Base-by-base conservation (phyloP, 371 early-diverging fungal species). In the Apophysomyces elegans region DNA sequence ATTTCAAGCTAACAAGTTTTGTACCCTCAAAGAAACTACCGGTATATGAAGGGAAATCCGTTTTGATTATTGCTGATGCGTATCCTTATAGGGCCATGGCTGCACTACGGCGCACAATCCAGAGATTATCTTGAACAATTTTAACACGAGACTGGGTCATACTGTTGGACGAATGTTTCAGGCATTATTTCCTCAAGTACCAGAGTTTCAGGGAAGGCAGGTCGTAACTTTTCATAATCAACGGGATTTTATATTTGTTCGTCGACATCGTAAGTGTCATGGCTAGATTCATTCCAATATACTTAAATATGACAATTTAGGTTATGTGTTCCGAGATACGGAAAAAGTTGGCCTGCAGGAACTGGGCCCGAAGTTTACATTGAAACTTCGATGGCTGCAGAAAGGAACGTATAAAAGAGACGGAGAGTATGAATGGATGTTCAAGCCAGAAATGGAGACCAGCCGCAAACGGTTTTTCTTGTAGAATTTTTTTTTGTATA, bases 161-260 rank as follows among this genome's bases (percentile, higher is more conserved):
- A 93, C 95, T 4, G 84, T 99, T 50, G 99, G 99, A 21, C 87
- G 99, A 43, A 93, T 96, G 93, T 94, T 99, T 82, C 95, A 96
- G 54, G 79, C 96, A 6, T 78, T 99, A 60, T 96, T 99, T 74
- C 99, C 99, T 11, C 96, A 96, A 64, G 91, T 95, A 3, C 99
- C 99, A 14, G 93, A 97, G 74, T 96, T 98, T 71, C 85, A 94
- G 72, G 98, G 97, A 7, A 86, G 99, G 58, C 99, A 99, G 73
- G 98, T 92, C 9, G 95, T 90, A 5, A 99, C 99, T 5, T 94
- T 99, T 81, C 99, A 99, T 74, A 99, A 99, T 72, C 98, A 99
- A 77, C 94, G 99, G 50, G 99, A 99, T 78, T 99, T 98, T 72
- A 96, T 99, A 64, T 99, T 98, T 78, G 98, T 99, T 73, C 87